phyloP scores from a whole-genome alignment of 1,139 yeast species.

The Entelexis sorbosivorans region DNA sequence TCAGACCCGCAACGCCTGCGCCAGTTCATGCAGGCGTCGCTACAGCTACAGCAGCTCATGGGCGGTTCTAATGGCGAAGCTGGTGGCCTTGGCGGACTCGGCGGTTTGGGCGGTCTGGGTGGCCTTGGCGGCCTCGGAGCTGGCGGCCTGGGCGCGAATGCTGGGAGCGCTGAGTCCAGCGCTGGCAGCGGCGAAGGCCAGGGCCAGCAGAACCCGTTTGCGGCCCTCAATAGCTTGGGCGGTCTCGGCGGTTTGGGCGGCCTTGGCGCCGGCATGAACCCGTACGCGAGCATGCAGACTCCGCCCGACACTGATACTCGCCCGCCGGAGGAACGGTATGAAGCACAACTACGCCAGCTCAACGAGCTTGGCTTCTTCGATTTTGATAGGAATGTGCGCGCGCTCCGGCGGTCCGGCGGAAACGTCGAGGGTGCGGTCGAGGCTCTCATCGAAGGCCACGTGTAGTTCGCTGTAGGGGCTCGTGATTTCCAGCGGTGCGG shows the following conservation, averaged over 20 bases:
- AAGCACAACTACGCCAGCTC: conserved; percentile 77
- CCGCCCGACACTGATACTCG: conserved; percentile 46
- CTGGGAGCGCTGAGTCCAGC: conserved; percentile 18
- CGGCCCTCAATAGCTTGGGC: conserved; percentile 3
- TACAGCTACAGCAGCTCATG: conserved; percentile 33
- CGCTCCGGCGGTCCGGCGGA: conserved; percentile 90
- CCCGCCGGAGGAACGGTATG: conserved; percentile 94
- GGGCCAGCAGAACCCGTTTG: conserved; percentile 3
- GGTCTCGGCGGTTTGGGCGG: conserved; percentile 10
- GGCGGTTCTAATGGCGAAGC: conserved; percentile 4
- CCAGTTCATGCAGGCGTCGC: conserved; percentile 65
- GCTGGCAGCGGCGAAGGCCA: conserved; percentile 12
- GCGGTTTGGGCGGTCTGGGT: conserved; percentile 9
- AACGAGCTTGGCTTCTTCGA: conserved; percentile 96
- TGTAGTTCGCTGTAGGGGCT: not conserved
- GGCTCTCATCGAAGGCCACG: conserved; percentile 54
- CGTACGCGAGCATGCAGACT: conserved; percentile 13
- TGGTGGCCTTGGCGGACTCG: not conserved
- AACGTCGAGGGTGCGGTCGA: conserved; percentile 96
- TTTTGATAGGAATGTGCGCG: conserved; percentile 82
- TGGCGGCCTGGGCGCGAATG: conserved; percentile 24
- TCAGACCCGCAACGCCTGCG: conserved; percentile 46
- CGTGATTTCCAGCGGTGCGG: not conserved
- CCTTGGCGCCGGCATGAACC: conserved; percentile 7
- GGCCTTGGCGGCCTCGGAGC: conserved; percentile 19